Evolutionary conservation across 2,329 filamentous ascomycete genomes (phyloP).

Genomic region (Colletotrichum cordylinicola): DNA sequence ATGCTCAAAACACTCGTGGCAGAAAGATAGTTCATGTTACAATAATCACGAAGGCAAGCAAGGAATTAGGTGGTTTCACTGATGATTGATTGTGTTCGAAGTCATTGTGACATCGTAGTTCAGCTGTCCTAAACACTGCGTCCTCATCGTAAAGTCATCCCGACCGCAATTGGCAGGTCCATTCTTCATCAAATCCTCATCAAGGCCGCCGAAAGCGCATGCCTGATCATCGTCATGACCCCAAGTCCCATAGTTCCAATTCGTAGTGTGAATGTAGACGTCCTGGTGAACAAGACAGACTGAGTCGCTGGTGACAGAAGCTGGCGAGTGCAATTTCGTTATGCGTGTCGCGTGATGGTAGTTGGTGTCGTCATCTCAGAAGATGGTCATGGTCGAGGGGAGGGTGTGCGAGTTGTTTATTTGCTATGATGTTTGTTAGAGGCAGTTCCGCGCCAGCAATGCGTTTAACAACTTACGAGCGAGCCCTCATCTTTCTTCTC

Average conservation of each 20-base stretch:
- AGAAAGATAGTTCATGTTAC: too few species aligned
- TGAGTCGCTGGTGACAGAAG: conserved; percentile 18
- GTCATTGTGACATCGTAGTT: conserved; percentile 1
- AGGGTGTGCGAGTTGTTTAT: conserved; percentile 68
- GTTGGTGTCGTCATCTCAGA: conserved; percentile 22
- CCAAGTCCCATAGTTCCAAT: conserved; percentile 21
- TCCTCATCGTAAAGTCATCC: conserved; percentile 21
- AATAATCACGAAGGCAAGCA: background rate
- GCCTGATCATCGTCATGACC: conserved; percentile 15
- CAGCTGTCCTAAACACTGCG: conserved; percentile 14
- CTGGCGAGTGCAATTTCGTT: background rate
- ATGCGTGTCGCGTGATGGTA: conserved; percentile 9
- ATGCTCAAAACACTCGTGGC: too few species aligned
- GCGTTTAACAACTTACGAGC: conserved; percentile 77
- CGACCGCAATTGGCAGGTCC: conserved; percentile 18
- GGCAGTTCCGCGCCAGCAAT: background rate
- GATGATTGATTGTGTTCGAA: conserved; percentile 8
- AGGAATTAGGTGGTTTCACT: background rate
- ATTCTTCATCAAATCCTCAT: conserved; percentile 16
- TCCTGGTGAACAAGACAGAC: conserved; percentile 12
- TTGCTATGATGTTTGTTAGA: conserved; percentile 57
- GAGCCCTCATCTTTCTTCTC: conserved; percentile 99
- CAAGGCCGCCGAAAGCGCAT: background rate
- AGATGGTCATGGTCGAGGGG: conserved; percentile 59
- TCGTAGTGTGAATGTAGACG: conserved; percentile 29